Evolutionary conservation across 768 basidiomycete genomes (phyloP).

Genomic region (Leccinum imitatum): DNA sequence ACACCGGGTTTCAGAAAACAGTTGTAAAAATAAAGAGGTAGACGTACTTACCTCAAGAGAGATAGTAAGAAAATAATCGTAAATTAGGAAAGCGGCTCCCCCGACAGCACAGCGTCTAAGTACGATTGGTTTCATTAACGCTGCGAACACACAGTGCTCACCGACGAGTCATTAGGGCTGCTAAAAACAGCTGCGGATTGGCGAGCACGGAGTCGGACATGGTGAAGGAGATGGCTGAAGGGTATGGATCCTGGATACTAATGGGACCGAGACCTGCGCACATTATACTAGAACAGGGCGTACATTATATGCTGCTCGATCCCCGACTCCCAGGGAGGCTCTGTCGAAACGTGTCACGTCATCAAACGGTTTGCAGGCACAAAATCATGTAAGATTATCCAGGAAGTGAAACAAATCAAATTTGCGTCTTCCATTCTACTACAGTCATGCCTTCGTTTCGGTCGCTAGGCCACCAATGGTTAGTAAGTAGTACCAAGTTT

Average conservation of each 20-base stretch:
- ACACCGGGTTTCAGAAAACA: background rate
- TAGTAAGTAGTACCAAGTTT: too few species aligned
- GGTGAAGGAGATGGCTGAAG: background rate
- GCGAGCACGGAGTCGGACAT: background rate
- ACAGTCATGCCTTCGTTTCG: too few species aligned
- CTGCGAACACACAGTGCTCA: background rate
- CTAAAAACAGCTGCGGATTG: background rate
- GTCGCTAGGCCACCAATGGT: too few species aligned
- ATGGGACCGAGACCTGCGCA: background rate
- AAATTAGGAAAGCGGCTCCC: slow-evolving; percentile 2
- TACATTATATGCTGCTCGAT: background rate
- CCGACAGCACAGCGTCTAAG: background rate
- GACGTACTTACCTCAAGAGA: slow-evolving; percentile 12
- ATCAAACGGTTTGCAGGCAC: too few species aligned
- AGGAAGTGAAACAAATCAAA: too few species aligned
- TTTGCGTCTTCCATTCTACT: too few species aligned
- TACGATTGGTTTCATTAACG: background rate
- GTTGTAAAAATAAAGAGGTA: background rate
- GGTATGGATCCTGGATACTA: background rate
- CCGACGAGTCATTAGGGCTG: background rate
- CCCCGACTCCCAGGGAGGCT: too few species aligned
- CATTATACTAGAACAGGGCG: background rate
- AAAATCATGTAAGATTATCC: too few species aligned
- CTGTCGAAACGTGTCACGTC: too few species aligned
- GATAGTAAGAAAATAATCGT: slow-evolving; percentile 17